Conservation (phyloP, 1,139 yeast species). For the Scheffersomyces titani region DNA sequence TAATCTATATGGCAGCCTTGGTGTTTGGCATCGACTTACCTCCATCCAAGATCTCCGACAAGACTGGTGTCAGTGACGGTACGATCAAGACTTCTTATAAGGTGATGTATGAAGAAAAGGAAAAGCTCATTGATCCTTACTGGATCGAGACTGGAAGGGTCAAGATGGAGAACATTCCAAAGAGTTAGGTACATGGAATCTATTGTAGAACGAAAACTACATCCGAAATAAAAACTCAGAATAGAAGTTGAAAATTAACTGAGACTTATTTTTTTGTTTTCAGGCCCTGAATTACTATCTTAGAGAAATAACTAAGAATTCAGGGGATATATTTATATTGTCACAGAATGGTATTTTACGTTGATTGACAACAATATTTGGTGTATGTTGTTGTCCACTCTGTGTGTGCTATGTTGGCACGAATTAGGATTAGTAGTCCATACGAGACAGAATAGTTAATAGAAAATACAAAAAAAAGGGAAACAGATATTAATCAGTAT, state of each 20-base stretch:
- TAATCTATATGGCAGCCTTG: conserved; percentile 88
- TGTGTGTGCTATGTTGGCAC: neutral
- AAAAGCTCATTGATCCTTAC: conserved; percentile 73
- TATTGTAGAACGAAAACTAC: neutral
- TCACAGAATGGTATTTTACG: neutral
- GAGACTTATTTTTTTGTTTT: neutral
- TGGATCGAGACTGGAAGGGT: conserved; percentile 78
- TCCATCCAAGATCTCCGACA: conserved; percentile 84
- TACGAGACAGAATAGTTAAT: neutral
- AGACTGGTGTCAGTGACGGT: conserved; percentile 97
- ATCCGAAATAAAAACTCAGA: neutral
- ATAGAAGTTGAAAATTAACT: neutral
- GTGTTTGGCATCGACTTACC: conserved; percentile 71
- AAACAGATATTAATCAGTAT: neutral
- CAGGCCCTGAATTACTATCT: neutral
- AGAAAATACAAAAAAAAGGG: neutral
- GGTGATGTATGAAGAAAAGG: conserved; percentile 73
- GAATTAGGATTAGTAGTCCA: neutral
- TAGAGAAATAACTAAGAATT: neutral
- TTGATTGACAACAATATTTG: neutral
- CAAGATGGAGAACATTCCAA: conserved; percentile 61
- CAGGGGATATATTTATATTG: neutral
- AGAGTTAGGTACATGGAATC: conserved; percentile 18
- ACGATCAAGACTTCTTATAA: conserved; percentile 93
- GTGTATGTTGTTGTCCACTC: neutral